phyloP scores from a whole-genome alignment of 176 grass and related monocot species.

The Phoenix roebelenii region DNA sequence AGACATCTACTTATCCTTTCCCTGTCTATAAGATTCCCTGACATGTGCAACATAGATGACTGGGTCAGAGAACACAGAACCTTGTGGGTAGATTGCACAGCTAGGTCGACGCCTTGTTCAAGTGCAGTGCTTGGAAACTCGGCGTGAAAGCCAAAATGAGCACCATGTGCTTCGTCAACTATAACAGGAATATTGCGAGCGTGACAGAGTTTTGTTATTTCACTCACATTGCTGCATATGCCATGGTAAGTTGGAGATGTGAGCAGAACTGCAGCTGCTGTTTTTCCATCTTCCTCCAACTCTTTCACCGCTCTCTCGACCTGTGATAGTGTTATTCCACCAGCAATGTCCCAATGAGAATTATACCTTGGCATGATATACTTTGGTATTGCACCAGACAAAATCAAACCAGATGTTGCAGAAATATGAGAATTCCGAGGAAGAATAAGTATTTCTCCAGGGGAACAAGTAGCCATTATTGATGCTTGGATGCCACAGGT shows the following conservation, averaged over 20 bases:
- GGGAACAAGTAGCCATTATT: conserved; percentile 76
- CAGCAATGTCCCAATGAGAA: conserved; percentile 65
- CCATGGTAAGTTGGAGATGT: conserved; percentile 89
- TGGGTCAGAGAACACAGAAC: conserved; percentile 85
- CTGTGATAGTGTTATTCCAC: conserved; percentile 40
- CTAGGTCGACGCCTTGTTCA: conserved; percentile 69
- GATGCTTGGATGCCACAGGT: conserved; percentile 86
- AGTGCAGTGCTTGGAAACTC: conserved; percentile 55
- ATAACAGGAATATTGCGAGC: conserved; percentile 54
- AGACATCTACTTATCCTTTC: conserved; percentile 63
- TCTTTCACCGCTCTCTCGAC: conserved; percentile 48
- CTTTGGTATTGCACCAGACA: conserved; percentile 59
- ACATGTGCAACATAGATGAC: conserved; percentile 81
- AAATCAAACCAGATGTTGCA: conserved; percentile 58
- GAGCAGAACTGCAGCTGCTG: conserved; percentile 59
- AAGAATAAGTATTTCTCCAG: conserved; percentile 45
- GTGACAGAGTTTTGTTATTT: conserved; percentile 43
- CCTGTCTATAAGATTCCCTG: conserved; percentile 43
- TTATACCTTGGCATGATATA: conserved; percentile 81
- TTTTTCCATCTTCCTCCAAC: conserved; percentile 32
- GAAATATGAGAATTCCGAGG: conserved; percentile 82
- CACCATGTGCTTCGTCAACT: conserved; percentile 77
- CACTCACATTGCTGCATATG: conserved; percentile 66
- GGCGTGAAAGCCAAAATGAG: conserved; percentile 60
- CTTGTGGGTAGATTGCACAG: conserved; percentile 89